Evolutionary conservation across 2,329 filamentous ascomycete species (phyloP).

Genomic region (Paraphaeosphaeria sporulosa): DNA sequence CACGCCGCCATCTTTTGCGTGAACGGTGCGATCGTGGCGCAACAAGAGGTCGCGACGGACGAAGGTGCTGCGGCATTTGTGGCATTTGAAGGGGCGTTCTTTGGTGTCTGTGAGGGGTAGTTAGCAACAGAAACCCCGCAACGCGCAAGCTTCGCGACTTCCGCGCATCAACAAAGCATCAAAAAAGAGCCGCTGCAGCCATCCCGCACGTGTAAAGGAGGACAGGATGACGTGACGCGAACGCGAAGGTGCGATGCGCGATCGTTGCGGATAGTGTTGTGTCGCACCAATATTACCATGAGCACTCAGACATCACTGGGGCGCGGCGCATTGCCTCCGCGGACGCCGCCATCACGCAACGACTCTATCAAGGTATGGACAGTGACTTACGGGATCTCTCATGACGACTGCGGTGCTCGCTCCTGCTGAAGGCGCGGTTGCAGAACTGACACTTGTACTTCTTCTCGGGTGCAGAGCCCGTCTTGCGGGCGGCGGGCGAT

Average conservation of each 20-base stretch:
- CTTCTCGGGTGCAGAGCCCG: slow-evolving; percentile 80
- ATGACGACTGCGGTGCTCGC: slow-evolving; percentile 95
- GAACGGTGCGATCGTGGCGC: slow-evolving; percentile 96
- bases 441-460: slow-evolving; percentile 99
- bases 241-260: neutral
- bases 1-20: slow-evolving; percentile 95
- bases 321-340: neutral
- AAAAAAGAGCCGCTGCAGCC: neutral
- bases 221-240: neutral
- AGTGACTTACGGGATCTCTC: slow-evolving; percentile 92
- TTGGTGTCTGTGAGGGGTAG: slow-evolving; percentile 79
- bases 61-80: slow-evolving; percentile 98
- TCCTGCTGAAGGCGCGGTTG: slow-evolving; percentile 95
- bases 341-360: slow-evolving; percentile 25
- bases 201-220: neutral
- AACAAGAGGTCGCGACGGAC: slow-evolving; percentile 95
- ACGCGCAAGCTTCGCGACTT: slow-evolving; percentile 42
- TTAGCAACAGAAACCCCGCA: slow-evolving; percentile 41
- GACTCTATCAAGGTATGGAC: slow-evolving; percentile 30
- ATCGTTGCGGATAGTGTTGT: neutral
- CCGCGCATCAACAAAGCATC: slow-evolving; percentile 43
- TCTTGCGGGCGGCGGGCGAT: slow-evolving; percentile 74
- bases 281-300: neutral
- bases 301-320: slow-evolving; percentile 1
- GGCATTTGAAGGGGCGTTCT: slow-evolving; percentile 97